Conservation (phyloP, 108 stramenopile genomes). For the Nitzschia putrida region DNA sequence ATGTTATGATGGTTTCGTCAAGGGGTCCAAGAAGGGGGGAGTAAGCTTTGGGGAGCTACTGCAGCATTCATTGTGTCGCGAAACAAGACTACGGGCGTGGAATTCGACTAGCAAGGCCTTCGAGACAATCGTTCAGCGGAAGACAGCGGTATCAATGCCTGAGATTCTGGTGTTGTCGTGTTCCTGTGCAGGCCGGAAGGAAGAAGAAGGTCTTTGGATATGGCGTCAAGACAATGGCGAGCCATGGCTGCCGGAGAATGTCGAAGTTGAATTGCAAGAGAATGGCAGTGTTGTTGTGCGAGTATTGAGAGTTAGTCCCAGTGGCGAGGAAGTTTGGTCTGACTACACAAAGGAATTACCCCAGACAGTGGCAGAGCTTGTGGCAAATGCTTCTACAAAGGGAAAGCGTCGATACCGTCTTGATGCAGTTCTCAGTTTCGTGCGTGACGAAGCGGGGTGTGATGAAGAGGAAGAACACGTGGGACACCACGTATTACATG, state of each 20-base stretch:
- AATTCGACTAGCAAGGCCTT: constrained; percentile 59
- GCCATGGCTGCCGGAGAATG: constrained; percentile 71
- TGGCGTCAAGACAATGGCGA: constrained; percentile 54
- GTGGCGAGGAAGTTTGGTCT: constrained; percentile 45
- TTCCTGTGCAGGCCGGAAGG: constrained; percentile 71
- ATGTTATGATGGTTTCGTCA: constrained; percentile 57
- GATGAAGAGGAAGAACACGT: constrained; percentile 23
- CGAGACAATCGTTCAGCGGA: constrained; percentile 84
- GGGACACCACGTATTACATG: constrained; percentile 79
- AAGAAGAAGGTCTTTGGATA: constrained; percentile 60
- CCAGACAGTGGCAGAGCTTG: constrained; percentile 36
- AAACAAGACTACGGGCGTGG: constrained; percentile 80
- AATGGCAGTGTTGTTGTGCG: constrained; percentile 61
- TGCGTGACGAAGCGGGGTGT: constrained; percentile 33
- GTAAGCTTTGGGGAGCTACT: constrained; percentile 68
- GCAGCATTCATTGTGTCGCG: constrained; percentile 70
- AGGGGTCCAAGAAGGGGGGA: constrained; percentile 15
- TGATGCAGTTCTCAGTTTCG: constrained; percentile 62
- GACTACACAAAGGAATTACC: constrained; percentile 45
- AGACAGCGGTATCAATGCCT: constrained; percentile 71
- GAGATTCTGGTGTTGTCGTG: constrained; percentile 69
- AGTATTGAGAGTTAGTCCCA: constrained; percentile 37
- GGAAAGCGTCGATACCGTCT: constrained; percentile 57
- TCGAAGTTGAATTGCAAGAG: constrained; percentile 68
- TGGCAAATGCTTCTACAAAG: constrained; percentile 9